Evolutionary conservation across 1,139 yeast genomes (phyloP).

Genomic region (Schwanniomyces etchellsii): DNA sequence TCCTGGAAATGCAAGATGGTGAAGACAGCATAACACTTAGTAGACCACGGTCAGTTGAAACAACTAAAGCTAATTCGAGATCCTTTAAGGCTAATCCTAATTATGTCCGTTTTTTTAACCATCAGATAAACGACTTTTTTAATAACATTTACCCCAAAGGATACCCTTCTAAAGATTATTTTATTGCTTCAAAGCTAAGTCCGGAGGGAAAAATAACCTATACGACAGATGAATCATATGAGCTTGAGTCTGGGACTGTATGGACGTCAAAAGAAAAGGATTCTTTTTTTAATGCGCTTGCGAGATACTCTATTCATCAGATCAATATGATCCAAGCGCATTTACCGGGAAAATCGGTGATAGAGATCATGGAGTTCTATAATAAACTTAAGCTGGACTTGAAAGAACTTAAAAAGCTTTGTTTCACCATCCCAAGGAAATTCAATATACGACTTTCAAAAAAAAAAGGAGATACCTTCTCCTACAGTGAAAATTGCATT

Average conservation of each 20-base stretch:
- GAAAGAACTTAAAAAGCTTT: constrained; percentile 12
- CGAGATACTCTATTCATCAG: constrained; percentile 45
- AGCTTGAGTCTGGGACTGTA: constrained; percentile 4
- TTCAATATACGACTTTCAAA: constrained; percentile 1
- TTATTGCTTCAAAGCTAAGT: constrained; percentile 9
- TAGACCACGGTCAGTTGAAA: too few relatives aligned
- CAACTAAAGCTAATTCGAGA: constrained; percentile 5
- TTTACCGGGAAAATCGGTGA: constrained; percentile 34
- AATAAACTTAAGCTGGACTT: constrained; percentile 25
- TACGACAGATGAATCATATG: constrained; percentile 3
- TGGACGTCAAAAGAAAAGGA: constrained; percentile 21
- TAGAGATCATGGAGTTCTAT: constrained; percentile 46
- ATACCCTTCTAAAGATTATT: too few relatives aligned
- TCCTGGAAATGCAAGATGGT: too few relatives aligned
- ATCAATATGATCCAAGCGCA: constrained; percentile 32
- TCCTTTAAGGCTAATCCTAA: constrained; percentile 15
- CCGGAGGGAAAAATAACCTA: constrained; percentile 8
- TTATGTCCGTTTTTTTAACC: constrained; percentile 19
- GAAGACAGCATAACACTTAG: too few relatives aligned
- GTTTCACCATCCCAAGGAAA: constrained; percentile 2
- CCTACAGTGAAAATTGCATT: constrained; percentile 2
- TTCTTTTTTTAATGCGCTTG: constrained; percentile 22
- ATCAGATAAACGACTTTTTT: constrained; percentile 14
- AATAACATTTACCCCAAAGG: too few relatives aligned
- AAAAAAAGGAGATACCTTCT: not conserved